Evolutionary conservation across 2,329 filamentous ascomycete genomes (phyloP).

Genomic region (Pseudocercospora fijiensis): DNA sequence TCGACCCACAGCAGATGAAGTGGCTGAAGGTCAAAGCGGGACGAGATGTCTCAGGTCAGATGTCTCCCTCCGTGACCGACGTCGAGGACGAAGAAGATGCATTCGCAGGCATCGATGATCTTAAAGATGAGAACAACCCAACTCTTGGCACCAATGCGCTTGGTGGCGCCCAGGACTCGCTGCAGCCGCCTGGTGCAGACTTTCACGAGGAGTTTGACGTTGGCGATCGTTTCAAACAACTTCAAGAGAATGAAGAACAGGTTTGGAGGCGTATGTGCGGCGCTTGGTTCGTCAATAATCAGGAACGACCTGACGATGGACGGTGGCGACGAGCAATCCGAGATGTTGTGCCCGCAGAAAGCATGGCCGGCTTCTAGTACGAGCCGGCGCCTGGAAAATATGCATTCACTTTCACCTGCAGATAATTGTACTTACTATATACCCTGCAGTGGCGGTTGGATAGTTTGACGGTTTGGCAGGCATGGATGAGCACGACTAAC

Average conservation of each 20-base stretch:
- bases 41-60: slow-evolving; percentile 39
- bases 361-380: slow-evolving; percentile 20
- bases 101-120: slow-evolving; percentile 90
- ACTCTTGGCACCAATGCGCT: slow-evolving; percentile 22
- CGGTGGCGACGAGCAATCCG: slow-evolving; percentile 47
- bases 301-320: slow-evolving; percentile 72
- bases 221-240: slow-evolving; percentile 84
- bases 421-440: slow-evolving; percentile 23
- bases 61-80: slow-evolving; percentile 58
- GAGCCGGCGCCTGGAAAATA: slow-evolving; percentile 13
- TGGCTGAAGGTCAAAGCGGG: slow-evolving; percentile 70
- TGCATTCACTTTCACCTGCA: slow-evolving; percentile 23
- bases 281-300: slow-evolving; percentile 68
- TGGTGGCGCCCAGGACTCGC: slow-evolving; percentile 62
- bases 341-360: slow-evolving; percentile 26
- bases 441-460: slow-evolving; percentile 24
- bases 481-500: slow-evolving; percentile 15
- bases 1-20: slow-evolving; percentile 95
- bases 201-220: slow-evolving; percentile 98
- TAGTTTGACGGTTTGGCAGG: slow-evolving; percentile 3
- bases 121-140: slow-evolving; percentile 63
- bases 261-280: slow-evolving; percentile 86
- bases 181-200: slow-evolving; percentile 21
- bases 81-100: slow-evolving; percentile 90
- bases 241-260: slow-evolving; percentile 88